Conservation (phyloP, 192 early-diverging fungal genomes). For the Radiomyces spectabilis region DNA sequence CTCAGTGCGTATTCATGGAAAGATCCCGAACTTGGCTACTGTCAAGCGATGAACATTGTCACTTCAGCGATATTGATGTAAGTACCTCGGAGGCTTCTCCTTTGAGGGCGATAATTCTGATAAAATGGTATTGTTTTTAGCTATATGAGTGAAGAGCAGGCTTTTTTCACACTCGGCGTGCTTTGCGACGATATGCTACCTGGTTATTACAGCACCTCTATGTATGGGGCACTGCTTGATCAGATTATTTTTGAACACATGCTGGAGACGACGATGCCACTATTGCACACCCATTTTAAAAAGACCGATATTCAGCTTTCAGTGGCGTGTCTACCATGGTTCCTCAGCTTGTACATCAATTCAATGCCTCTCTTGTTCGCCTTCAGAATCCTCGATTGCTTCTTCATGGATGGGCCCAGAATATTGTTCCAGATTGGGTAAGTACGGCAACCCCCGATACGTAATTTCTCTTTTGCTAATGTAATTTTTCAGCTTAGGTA, state of each 20-base stretch:
- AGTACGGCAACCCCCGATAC: background rate
- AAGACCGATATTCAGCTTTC: conserved; percentile 80
- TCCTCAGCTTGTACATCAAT: conserved; percentile 83
- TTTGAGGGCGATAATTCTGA: too few species aligned
- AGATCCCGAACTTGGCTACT: conserved; percentile 80
- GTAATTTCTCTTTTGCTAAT: too few species aligned
- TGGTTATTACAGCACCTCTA: conserved; percentile 65
- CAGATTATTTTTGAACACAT: conserved; percentile 79
- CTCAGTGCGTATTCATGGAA: conserved; percentile 63
- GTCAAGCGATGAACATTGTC: conserved; percentile 94
- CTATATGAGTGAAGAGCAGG: conserved; percentile 84
- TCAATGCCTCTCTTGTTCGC: conserved; percentile 75
- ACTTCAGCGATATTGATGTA: conserved; percentile 74
- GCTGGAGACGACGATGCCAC: conserved; percentile 76
- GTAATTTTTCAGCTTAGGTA: conserved; percentile 6
- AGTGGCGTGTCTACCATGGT: conserved; percentile 87
- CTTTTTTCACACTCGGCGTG: conserved; percentile 78
- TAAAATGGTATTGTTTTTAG: background rate
- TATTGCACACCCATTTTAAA: conserved; percentile 62
- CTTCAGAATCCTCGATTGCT: conserved; percentile 77
- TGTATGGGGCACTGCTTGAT: conserved; percentile 87
- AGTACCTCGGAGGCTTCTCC: too few species aligned
- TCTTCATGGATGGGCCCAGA: conserved; percentile 82
- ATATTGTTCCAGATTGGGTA: conserved; percentile 74
- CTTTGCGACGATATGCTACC: conserved; percentile 75